Evolutionary conservation across 1,284 basidiomycete species (phyloP).

Genomic region (Anthracocystis panici-leucophaei): DNA sequence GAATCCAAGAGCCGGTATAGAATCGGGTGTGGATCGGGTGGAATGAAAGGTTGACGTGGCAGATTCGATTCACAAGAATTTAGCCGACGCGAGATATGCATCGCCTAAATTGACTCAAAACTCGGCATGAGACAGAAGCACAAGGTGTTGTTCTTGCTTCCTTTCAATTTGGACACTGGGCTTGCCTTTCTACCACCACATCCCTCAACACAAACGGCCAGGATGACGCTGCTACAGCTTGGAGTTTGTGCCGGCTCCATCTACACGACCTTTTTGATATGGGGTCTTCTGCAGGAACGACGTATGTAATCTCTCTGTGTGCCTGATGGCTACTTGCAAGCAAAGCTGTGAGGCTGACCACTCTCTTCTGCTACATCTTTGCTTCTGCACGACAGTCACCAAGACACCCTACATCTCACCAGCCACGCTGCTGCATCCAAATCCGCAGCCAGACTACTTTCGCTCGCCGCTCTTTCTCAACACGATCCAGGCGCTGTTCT

Average conservation of each 20-base stretch:
- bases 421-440: slow-evolving; percentile 50
- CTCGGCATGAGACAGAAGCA: not conserved
- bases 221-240: slow-evolving; percentile 54
- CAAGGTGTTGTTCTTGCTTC: slow-evolving; percentile 22
- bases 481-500: slow-evolving; percentile 85
- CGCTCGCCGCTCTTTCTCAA: slow-evolving; percentile 88
- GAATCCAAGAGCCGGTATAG: not conserved
- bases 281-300: slow-evolving; percentile 68
- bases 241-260: slow-evolving; percentile 63
- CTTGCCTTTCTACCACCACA: not conserved
- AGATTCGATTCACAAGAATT: slow-evolving; percentile 4
- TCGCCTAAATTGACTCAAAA: too few species aligned
- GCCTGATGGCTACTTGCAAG: not conserved
- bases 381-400: slow-evolving; percentile 46
- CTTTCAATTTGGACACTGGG: not conserved
- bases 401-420: slow-evolving; percentile 60
- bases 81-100: not conserved
- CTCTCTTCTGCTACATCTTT: not conserved
- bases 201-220: not conserved
- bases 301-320: slow-evolving; percentile 25
- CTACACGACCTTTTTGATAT: slow-evolving; percentile 67
- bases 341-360: not conserved
- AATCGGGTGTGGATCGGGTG: slow-evolving; percentile 9
- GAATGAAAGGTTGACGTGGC: slow-evolving; percentile 6
- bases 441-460: slow-evolving; percentile 72